phyloP scores from a whole-genome alignment of 345 rosid species.

The Eucalyptus shirleyi region DNA sequence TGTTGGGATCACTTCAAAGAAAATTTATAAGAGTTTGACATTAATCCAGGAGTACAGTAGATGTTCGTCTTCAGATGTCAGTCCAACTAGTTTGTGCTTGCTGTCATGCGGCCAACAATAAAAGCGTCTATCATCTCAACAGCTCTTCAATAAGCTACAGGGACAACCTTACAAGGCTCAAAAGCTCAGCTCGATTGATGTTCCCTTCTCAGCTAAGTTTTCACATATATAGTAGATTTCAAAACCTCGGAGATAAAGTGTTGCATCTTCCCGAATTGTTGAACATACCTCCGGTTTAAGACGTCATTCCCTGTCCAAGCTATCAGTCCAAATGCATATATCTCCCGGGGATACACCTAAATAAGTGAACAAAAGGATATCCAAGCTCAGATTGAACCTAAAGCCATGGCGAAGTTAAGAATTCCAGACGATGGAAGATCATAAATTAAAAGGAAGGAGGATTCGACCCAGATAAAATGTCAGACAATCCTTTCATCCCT shows the following conservation, averaged over 20 bases:
- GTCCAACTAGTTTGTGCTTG: background rate
- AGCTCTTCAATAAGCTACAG: background rate
- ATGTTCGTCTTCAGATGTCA: background rate
- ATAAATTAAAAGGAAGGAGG: background rate
- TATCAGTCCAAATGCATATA: slow-evolving; percentile 80
- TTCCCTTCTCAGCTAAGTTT: background rate
- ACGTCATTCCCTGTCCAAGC: slow-evolving; percentile 98
- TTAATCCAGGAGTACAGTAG: background rate
- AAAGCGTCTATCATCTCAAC: too few relatives aligned
- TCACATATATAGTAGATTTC: background rate
- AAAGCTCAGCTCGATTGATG: background rate
- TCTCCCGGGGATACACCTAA: slow-evolving; percentile 87
- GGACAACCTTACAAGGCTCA: background rate
- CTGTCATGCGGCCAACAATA: background rate
- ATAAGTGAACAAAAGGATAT: background rate
- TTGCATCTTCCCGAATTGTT: background rate
- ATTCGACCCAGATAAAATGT: too few relatives aligned
- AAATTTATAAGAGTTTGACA: background rate
- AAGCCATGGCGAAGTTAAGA: background rate
- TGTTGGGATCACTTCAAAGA: background rate
- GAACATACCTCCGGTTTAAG: slow-evolving; percentile 63
- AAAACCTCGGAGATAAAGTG: background rate
- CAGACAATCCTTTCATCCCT: too few relatives aligned
- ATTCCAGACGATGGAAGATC: background rate
- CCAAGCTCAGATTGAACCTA: background rate